Conservation (phyloP, 2,329 filamentous ascomycete species). For the Diatrype stigma region DNA sequence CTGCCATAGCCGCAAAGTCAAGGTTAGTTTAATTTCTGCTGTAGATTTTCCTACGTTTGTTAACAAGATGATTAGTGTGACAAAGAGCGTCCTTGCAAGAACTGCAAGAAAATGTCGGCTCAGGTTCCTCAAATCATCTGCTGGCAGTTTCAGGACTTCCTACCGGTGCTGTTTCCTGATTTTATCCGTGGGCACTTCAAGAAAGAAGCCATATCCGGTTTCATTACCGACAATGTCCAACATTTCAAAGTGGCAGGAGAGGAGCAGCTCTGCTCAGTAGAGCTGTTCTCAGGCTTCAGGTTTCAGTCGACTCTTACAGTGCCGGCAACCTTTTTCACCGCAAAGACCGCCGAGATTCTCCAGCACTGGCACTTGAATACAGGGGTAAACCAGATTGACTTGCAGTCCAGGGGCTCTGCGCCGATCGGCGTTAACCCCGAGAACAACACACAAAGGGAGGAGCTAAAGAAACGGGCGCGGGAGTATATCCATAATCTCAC, state of each 20-base stretch:
- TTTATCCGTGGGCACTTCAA: slow-evolving; percentile 48
- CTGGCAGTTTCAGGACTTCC: slow-evolving; percentile 56
- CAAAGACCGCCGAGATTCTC: slow-evolving; percentile 42
- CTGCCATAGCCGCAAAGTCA: slow-evolving; percentile 56
- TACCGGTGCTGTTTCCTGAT: slow-evolving; percentile 47
- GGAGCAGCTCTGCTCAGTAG: slow-evolving; percentile 38
- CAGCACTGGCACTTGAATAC: slow-evolving; percentile 47
- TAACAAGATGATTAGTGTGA: slow-evolving; percentile 35
- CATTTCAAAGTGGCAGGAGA: slow-evolving; percentile 38
- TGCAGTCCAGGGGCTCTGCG: slow-evolving; percentile 39
- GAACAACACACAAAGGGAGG: slow-evolving; percentile 37
- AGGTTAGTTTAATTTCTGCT: slow-evolving; percentile 17
- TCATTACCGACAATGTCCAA: slow-evolving; percentile 46
- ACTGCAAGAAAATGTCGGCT: slow-evolving; percentile 49
- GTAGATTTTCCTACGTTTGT: neutral
- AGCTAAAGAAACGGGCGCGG: slow-evolving; percentile 41
- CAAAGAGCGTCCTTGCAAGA: slow-evolving; percentile 51
- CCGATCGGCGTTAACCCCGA: slow-evolving; percentile 48
- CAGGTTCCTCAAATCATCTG: slow-evolving; percentile 51
- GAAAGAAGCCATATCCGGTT: slow-evolving; percentile 45
- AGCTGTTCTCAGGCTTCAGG: slow-evolving; percentile 43
- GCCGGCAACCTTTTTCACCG: slow-evolving; percentile 48
- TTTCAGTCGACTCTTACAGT: slow-evolving; percentile 45
- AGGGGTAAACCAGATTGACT: slow-evolving; percentile 32
- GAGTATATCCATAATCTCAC: slow-evolving; percentile 47